Conservation (phyloP, 352 stramenopile genomes). For the Phytopythium boreale region DNA sequence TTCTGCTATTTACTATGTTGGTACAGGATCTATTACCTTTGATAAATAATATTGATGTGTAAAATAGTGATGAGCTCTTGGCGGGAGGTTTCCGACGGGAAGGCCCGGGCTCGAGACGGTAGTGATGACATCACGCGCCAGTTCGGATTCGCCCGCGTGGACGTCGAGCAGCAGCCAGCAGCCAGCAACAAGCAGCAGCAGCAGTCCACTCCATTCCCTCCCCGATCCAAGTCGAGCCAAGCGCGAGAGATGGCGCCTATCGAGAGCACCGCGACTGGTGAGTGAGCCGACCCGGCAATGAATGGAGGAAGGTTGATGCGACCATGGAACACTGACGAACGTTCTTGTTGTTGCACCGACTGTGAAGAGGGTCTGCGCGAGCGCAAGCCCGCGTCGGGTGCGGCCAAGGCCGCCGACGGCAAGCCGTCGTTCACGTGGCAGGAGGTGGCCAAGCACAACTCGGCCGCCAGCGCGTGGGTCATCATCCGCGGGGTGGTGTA, state of each 20-base stretch:
- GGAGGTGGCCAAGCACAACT: conserved; percentile 95
- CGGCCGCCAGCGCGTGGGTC: conserved; percentile 95
- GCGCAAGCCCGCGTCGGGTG: conserved; percentile 37
- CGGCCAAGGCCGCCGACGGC: conserved; percentile 13
- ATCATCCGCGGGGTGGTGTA: conserved; percentile 94
- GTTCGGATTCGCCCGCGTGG: conserved; percentile 21
- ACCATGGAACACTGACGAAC: conserved; percentile 2
- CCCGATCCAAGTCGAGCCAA: neutral
- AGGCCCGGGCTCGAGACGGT: neutral
- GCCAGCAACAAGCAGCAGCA: neutral
- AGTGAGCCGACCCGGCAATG: no score
- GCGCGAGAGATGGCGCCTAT: conserved; percentile 29
- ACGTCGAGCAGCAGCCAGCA: neutral
- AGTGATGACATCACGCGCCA: conserved; percentile 34
- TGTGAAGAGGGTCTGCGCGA: conserved; percentile 45
- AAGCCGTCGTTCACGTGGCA: conserved; percentile 85
- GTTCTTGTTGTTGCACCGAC: neutral
- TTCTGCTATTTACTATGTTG: no score
- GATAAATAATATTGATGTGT: neutral
- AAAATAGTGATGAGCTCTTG: neutral
- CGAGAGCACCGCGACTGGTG: conserved; percentile 25
- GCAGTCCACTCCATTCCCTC: neutral
- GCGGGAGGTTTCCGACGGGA: conserved; percentile 3
- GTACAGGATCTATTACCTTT: neutral
- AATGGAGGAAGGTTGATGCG: no score